phyloP scores from a whole-genome alignment of 2,329 filamentous ascomycete genomes.

The Aureobasidium zeae region DNA sequence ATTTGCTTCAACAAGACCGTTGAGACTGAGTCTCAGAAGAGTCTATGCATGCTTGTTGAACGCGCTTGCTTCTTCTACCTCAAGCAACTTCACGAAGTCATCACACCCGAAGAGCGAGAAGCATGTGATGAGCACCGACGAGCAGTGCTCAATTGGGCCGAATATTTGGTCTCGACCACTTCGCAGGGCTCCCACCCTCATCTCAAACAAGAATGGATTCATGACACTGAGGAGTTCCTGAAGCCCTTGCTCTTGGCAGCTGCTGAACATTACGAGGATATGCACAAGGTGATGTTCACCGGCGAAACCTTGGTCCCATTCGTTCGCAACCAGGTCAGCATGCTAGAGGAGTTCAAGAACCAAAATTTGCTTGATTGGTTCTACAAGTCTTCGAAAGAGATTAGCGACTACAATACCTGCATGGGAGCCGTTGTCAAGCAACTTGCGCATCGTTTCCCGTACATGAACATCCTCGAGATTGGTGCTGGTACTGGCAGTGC shows the following conservation, averaged over 20 bases:
- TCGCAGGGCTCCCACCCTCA: background rate
- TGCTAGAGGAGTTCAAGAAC: conserved; percentile 32
- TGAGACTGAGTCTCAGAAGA: background rate
- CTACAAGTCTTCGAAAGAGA: conserved; percentile 22
- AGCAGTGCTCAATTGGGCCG: background rate
- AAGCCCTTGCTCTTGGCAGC: background rate
- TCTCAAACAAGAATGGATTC: background rate
- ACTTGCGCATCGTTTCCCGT: conserved; percentile 34
- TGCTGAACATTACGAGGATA: background rate
- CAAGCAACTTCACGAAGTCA: background rate
- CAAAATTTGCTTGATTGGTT: conserved; percentile 30
- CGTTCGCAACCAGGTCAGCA: conserved; percentile 24
- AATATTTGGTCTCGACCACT: background rate
- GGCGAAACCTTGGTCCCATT: conserved; percentile 2
- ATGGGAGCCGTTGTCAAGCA: conserved; percentile 21
- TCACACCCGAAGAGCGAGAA: background rate
- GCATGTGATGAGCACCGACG: background rate
- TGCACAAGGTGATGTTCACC: conserved; percentile 4
- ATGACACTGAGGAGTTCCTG: background rate
- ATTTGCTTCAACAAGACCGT: background rate
- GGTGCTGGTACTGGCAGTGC: conserved; percentile 39
- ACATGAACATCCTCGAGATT: conserved; percentile 37
- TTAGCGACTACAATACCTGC: background rate
- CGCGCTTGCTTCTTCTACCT: conserved; percentile 1
- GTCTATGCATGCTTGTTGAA: conserved; percentile 1